These are phyloP conservation scores for Gossypium anomalum DNA, from an alignment of 345 rosid species.

Conservation along the genomic window DNA sequence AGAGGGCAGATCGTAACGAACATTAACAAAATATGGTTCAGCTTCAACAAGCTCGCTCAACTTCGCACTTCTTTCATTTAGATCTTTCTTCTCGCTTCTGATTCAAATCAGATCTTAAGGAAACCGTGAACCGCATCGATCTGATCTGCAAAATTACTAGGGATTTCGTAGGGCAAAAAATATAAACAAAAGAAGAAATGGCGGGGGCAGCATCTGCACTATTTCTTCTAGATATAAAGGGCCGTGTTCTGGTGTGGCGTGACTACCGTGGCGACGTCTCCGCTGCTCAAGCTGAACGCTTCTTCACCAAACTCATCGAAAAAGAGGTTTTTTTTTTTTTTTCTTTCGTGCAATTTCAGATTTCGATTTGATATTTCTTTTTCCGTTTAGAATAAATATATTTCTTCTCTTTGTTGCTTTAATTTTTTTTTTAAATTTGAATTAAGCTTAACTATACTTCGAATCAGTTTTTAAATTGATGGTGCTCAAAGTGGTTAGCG, in stretches of 20 bases:
- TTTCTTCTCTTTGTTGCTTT: neutral
- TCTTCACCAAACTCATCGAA: slow-evolving; percentile 93
- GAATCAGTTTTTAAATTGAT: slow-evolving; percentile 5
- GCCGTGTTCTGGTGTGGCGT: slow-evolving; percentile 95
- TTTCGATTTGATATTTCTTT: neutral
- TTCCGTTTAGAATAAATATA: neutral
- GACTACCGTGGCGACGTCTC: slow-evolving; percentile 95
- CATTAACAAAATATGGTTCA: slow-evolving; percentile 1
- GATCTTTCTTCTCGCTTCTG: slow-evolving; percentile 1
- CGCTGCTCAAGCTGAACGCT: slow-evolving; percentile 78
- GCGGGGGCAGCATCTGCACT: slow-evolving; percentile 96
- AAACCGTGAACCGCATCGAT: neutral
- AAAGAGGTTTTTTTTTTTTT: slow-evolving; percentile 53
- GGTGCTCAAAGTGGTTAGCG: neutral
- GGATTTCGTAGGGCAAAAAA: neutral
- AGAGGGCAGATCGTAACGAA: slow-evolving; percentile 4
- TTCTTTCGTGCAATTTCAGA: neutral
- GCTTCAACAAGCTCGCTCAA: slow-evolving; percentile 4
- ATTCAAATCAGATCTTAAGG: slow-evolving; percentile 12
- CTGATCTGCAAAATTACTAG: slow-evolving; percentile 7
- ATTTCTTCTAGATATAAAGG: slow-evolving; percentile 86
- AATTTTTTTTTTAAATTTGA: neutral
- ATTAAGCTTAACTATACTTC: slow-evolving; percentile 6
- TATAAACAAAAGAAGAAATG: slow-evolving; percentile 30
- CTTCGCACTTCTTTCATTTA: neutral